A percentile compares a stretch with the other conserved stretches of the same genome.
Conservation (phyloP, 2,329 filamentous ascomycete species). For the Claviceps africana region DNA sequence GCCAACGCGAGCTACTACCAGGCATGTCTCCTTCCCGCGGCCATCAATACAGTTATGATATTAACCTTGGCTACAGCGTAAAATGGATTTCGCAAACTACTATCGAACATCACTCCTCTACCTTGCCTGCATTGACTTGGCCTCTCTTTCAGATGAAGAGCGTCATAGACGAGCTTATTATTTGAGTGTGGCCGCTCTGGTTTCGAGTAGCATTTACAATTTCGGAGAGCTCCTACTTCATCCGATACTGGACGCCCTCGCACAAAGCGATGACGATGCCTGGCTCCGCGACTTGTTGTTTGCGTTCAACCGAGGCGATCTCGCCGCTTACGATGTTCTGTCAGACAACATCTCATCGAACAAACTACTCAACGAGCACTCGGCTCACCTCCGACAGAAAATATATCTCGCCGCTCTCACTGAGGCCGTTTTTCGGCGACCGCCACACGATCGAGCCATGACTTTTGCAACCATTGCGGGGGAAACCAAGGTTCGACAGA, state of each 20-base stretch:
- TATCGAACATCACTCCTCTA: constrained; percentile 97
- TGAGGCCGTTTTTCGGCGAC: constrained; percentile 88
- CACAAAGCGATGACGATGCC: constrained; percentile 52
- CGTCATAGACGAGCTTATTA: constrained; percentile 78
- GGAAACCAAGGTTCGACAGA: constrained; percentile 80
- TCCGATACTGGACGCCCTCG: constrained; percentile 78
- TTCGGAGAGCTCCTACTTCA: constrained; percentile 97
- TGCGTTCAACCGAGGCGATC: constrained; percentile 91
- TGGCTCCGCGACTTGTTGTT: constrained; percentile 96
- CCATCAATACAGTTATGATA: background rate
- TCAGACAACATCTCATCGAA: constrained; percentile 71
- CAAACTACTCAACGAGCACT: constrained; percentile 63
- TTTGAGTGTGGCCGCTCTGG: constrained; percentile 78
- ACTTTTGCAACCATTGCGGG: constrained; percentile 75
- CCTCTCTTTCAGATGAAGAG: constrained; percentile 58
- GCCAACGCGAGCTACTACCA: constrained; percentile 93
- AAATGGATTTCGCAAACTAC: constrained; percentile 88
- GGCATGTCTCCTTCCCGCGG: constrained; percentile 21
- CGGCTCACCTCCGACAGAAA: constrained; percentile 83
- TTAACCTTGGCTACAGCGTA: constrained; percentile 28
- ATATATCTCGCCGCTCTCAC: constrained; percentile 94
- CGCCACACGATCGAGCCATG: constrained; percentile 91
- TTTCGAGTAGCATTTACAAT: constrained; percentile 96
- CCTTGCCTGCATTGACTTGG: constrained; percentile 84
- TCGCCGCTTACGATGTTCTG: constrained; percentile 73